These are phyloP conservation scores for Ceratocystis papillata DNA, from an alignment of 2,329 filamentous ascomycete genomes.

Conservation along the genomic window DNA sequence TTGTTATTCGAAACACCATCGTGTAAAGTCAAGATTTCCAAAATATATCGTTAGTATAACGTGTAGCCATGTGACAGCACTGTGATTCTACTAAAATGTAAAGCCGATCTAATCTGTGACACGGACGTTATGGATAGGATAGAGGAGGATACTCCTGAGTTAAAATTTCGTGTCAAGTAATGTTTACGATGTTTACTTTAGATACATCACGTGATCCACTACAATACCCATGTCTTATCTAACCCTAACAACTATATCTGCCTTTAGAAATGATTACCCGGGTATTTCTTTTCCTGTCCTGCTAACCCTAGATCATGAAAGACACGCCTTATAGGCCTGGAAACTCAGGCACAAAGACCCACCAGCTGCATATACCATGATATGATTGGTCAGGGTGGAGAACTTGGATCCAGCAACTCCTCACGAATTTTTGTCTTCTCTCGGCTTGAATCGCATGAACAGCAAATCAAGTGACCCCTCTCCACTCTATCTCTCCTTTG, in stretches of 20 bases:
- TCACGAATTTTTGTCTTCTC: conserved; percentile 11
- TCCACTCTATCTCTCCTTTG: conserved; percentile 16
- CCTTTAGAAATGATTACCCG: neutral
- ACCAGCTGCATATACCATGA: neutral
- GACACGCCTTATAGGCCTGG: neutral
- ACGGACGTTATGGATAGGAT: no score
- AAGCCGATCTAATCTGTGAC: no score
- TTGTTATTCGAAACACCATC: conserved; percentile 72
- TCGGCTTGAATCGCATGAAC: neutral
- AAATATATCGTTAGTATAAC: no score
- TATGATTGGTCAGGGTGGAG: conserved; percentile 10
- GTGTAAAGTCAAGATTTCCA: no score
- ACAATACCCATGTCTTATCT: no score
- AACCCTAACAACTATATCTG: neutral
- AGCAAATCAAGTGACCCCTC: neutral
- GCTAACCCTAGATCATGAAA: neutral
- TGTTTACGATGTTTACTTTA: no score
- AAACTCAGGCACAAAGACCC: conserved; percentile 7
- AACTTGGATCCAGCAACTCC: conserved; percentile 9
- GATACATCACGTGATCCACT: no score
- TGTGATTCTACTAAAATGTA: no score
- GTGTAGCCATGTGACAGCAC: no score
- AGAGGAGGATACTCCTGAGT: no score
- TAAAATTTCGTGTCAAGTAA: no score
- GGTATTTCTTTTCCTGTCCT: neutral